Percentiles rank a stretch among this genome's conserved stretches.
phyloP scores from a whole-genome alignment of 1,284 basidiomycete species.

The Puccinia novopanici region DNA sequence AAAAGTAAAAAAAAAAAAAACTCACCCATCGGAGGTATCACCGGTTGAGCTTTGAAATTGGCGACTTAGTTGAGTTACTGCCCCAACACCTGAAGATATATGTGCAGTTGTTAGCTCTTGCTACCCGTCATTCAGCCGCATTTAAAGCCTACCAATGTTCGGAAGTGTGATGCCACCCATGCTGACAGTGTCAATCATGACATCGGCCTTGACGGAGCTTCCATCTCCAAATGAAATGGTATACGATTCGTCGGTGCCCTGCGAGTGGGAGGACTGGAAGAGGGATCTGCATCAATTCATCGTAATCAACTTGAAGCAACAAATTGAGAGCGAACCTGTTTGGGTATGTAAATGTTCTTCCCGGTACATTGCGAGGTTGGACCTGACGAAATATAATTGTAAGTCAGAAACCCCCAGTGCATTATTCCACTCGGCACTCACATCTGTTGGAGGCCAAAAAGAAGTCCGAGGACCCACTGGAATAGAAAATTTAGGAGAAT shows the following conservation, averaged over 20 bases:
- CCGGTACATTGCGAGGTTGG: conserved; percentile 28
- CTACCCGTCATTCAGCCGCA: not conserved
- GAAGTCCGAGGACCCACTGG: conserved; percentile 44
- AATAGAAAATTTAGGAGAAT: not conserved
- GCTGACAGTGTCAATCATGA: conserved; percentile 28
- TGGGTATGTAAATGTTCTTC: conserved; percentile 37
- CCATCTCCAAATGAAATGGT: conserved; percentile 34
- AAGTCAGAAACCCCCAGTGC: not conserved
- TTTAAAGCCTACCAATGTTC: conserved; percentile 29
- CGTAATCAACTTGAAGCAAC: not conserved
- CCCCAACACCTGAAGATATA: conserved; percentile 28
- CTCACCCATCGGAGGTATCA: conserved; percentile 43
- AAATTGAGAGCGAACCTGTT: conserved; percentile 1
- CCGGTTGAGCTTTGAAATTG: conserved; percentile 46
- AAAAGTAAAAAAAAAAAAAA: not conserved
- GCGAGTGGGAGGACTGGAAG: conserved; percentile 14
- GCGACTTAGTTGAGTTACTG: conserved; percentile 30
- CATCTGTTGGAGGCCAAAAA: conserved; percentile 42
- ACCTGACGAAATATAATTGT: conserved; percentile 1
- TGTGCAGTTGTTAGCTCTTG: not conserved
- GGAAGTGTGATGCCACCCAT: conserved; percentile 26
- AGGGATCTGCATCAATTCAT: not conserved
- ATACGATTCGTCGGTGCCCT: conserved; percentile 4
- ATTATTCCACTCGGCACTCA: not conserved
- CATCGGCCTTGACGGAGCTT: conserved; percentile 34